phyloP scores from a whole-genome alignment of 352 stramenopile species.

The Globisporangium polare region DNA sequence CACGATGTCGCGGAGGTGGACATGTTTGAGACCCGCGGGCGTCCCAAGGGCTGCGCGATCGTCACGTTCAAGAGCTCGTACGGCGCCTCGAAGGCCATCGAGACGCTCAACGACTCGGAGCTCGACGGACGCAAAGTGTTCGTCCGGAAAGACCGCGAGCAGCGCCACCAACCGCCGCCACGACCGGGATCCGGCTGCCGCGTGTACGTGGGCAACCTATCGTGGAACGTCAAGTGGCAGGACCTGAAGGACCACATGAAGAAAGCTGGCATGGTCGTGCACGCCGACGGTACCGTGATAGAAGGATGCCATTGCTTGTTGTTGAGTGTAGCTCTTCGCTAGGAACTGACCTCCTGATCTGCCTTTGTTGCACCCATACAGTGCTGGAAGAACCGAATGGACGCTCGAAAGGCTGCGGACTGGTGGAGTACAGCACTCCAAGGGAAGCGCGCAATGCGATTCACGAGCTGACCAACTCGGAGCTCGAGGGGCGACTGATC shows the following conservation, averaged over 20 bases:
- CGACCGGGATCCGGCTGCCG: conserved; percentile 45
- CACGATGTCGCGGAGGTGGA: conserved; percentile 65
- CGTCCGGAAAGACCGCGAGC: conserved; percentile 92
- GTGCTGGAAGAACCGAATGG: conserved; percentile 79
- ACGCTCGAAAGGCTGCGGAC: conserved; percentile 87
- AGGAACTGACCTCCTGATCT: not conserved
- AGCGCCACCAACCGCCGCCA: conserved; percentile 17
- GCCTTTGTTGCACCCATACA: conserved; percentile 10
- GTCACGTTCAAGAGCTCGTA: conserved; percentile 89
- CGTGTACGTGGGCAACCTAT: conserved; percentile 91
- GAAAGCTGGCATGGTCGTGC: conserved; percentile 71
- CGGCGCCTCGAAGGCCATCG: conserved; percentile 82
- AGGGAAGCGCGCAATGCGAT: conserved; percentile 88
- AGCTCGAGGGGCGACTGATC: conserved; percentile 89
- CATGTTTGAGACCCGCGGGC: conserved; percentile 59
- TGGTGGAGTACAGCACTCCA: conserved; percentile 61
- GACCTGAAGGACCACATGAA: conserved; percentile 97
- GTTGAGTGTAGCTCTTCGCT: not conserved
- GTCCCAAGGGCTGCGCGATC: conserved; percentile 92
- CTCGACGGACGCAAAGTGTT: conserved; percentile 92
- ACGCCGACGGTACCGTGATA: conserved; percentile 53
- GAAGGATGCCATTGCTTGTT: not conserved
- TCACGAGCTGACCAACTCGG: conserved; percentile 87
- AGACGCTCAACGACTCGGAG: conserved; percentile 88
- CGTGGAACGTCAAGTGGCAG: conserved; percentile 92